phyloP scores from a whole-genome alignment of 2,329 filamentous ascomycete genomes.

The Berkeleyomyces basicola region DNA sequence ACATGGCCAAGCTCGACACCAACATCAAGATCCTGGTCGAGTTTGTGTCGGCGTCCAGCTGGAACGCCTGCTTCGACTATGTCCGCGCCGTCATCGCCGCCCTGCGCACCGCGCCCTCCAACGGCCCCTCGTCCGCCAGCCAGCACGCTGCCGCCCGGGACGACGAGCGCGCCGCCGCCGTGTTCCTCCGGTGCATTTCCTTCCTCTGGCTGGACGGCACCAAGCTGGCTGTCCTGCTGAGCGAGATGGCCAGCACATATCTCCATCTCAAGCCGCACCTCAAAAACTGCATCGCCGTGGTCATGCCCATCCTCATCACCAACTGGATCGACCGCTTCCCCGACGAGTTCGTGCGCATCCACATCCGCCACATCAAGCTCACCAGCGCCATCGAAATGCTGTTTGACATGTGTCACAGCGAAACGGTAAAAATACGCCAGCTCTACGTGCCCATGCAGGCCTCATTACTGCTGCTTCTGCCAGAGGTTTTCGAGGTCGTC shows the following conservation, averaged over 20 bases:
- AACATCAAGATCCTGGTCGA: constrained; percentile 42
- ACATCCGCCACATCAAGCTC: constrained; percentile 42
- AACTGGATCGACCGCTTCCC: constrained; percentile 51
- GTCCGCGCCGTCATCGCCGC: constrained; percentile 35
- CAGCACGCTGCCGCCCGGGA: constrained; percentile 23
- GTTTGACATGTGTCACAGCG: constrained; percentile 51
- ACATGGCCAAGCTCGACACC: constrained; percentile 31
- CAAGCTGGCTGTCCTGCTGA: constrained; percentile 44
- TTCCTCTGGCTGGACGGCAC: constrained; percentile 48
- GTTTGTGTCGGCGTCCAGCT: constrained; percentile 48
- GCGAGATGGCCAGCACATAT: constrained; percentile 51
- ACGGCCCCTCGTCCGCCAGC: neutral
- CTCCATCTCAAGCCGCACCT: constrained; percentile 47
- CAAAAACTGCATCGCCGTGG: constrained; percentile 45
- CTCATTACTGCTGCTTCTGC: constrained; percentile 43
- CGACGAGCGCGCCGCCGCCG: constrained; percentile 35
- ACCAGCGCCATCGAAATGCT: constrained; percentile 49
- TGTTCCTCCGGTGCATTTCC: constrained; percentile 40
- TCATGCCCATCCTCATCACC: constrained; percentile 45
- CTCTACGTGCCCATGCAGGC: constrained; percentile 45
- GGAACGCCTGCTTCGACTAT: constrained; percentile 42
- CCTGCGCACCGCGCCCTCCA: constrained; percentile 22
- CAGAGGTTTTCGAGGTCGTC: constrained; percentile 54
- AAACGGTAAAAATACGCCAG: constrained; percentile 36
- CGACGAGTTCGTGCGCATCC: constrained; percentile 46